A percentile compares a stretch with the other conserved stretches of the same genome.
Conservation (phyloP, 495 filamentous ascomycete species). For the Diplogelasinospora grovesii region DNA sequence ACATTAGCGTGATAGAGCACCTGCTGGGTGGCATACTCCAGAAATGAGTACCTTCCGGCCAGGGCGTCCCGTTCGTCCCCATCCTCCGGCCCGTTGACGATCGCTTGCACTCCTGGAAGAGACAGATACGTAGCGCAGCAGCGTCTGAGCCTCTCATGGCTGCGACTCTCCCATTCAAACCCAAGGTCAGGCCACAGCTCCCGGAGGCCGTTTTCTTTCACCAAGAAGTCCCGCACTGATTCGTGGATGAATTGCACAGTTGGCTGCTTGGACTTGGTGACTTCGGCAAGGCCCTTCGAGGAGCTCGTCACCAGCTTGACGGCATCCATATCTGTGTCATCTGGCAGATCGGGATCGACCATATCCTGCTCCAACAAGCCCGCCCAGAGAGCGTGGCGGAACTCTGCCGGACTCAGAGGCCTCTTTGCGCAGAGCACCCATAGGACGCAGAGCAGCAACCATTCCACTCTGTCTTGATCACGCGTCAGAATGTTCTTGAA, state of each 20-base stretch:
- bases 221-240: slow-evolving; percentile 29
- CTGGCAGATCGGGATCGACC: neutral
- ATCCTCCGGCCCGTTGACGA: neutral
- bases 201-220: slow-evolving; percentile 21
- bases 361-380: slow-evolving; percentile 12
- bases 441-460: slow-evolving; percentile 26
- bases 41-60: slow-evolving; percentile 8
- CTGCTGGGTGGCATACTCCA: slow-evolving; percentile 11
- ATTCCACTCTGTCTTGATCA: slow-evolving; percentile 19
- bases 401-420: slow-evolving; percentile 25
- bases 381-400: slow-evolving; percentile 29
- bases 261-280: slow-evolving; percentile 18
- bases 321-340: slow-evolving; percentile 5
- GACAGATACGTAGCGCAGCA: slow-evolving; percentile 25
- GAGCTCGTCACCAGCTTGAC: slow-evolving; percentile 19
- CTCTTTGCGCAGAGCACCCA: slow-evolving; percentile 31
- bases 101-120: neutral
- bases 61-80: neutral
- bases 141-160: slow-evolving; percentile 30
- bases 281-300: slow-evolving; percentile 30
- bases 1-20: slow-evolving; percentile 15
- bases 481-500: slow-evolving; percentile 28
- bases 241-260: slow-evolving; percentile 37
- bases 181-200: slow-evolving; percentile 30
- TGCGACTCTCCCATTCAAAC: slow-evolving; percentile 12